phyloP scores from a whole-genome alignment of 495 filamentous ascomycete genomes.

The Chaetomium fimeti region DNA sequence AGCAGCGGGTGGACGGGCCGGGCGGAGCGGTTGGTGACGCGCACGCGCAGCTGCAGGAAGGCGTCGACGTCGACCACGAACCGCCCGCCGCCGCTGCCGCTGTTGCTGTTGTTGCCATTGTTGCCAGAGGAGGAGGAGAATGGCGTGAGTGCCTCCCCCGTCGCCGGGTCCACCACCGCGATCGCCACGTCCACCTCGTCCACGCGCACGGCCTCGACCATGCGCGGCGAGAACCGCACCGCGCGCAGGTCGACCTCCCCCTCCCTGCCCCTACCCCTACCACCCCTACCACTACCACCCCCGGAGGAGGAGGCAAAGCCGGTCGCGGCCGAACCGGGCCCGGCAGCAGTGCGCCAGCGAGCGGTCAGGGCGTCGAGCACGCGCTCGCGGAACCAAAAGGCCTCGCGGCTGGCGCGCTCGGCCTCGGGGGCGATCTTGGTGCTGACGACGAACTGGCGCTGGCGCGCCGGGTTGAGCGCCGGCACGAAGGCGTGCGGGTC shows the following conservation, averaged over 20 bases:
- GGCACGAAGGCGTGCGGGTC: conserved; percentile 78
- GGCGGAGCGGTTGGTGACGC: conserved; percentile 67
- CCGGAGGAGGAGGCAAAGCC: too few relatives aligned
- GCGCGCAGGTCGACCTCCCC: conserved; percentile 74
- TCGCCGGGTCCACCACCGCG: conserved; percentile 42
- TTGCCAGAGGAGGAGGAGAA: neutral
- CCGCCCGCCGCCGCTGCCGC: neutral
- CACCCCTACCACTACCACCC: conserved; percentile 21
- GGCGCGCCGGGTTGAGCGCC: conserved; percentile 68
- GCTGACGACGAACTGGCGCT: conserved; percentile 87
- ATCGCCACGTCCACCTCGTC: conserved; percentile 76
- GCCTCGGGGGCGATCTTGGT: conserved; percentile 74
- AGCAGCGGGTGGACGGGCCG: conserved; percentile 69
- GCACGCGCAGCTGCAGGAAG: conserved; percentile 67
- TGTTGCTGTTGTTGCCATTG: conserved; percentile 2
- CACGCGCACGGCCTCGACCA: conserved; percentile 80
- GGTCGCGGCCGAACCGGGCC: conserved; percentile 38
- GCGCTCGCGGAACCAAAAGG: conserved; percentile 90
- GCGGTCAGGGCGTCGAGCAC: conserved; percentile 69
- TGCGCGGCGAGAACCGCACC: conserved; percentile 68
- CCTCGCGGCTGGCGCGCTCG: conserved; percentile 75
- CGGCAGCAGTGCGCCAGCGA: conserved; percentile 58
- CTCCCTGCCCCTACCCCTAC: conserved; percentile 47
- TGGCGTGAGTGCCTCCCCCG: conserved; percentile 8
- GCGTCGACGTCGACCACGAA: conserved; percentile 60